Conservation (phyloP, 2,329 filamentous ascomycete genomes). For the Fusarium oxysporum region DNA sequence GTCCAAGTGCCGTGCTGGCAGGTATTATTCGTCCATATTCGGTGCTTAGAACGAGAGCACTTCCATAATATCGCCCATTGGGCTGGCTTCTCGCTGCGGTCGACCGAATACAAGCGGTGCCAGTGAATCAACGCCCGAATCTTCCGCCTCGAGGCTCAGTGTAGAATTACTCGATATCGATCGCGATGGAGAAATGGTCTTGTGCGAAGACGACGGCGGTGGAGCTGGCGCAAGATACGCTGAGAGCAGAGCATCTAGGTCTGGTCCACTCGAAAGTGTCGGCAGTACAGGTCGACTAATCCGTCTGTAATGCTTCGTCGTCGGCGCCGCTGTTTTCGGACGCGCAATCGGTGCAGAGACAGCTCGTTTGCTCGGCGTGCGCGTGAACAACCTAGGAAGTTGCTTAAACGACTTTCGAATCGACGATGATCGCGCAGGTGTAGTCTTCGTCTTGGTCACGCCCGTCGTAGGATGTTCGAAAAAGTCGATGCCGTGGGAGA, state of each 20-base stretch:
- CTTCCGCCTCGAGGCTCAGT: conserved; percentile 36
- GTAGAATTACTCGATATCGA: conserved; percentile 39
- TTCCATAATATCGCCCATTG: conserved; percentile 40
- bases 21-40: neutral
- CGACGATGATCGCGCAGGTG: conserved; percentile 26
- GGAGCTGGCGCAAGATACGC: conserved; percentile 34
- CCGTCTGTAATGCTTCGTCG: conserved; percentile 33
- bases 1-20: conserved; percentile 7
- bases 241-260: conserved; percentile 34
- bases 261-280: conserved; percentile 24
- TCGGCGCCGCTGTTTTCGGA: conserved; percentile 30
- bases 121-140: conserved; percentile 23
- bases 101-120: conserved; percentile 38
- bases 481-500: conserved; percentile 36
- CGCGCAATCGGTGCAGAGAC: conserved; percentile 23
- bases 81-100: conserved; percentile 26
- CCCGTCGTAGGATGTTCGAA: conserved; percentile 25
- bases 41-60: conserved; percentile 27
- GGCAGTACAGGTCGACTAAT: conserved; percentile 41
- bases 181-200: conserved; percentile 31
- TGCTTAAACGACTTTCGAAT: conserved; percentile 36
- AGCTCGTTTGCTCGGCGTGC: conserved; percentile 36
- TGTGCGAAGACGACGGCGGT: conserved; percentile 11
- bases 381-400: conserved; percentile 32
- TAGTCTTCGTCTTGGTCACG: conserved; percentile 12